Conservation (phyloP, 225 moss, liverwort and hornwort genomes). For the Physcomitrellopsis africana region DNA sequence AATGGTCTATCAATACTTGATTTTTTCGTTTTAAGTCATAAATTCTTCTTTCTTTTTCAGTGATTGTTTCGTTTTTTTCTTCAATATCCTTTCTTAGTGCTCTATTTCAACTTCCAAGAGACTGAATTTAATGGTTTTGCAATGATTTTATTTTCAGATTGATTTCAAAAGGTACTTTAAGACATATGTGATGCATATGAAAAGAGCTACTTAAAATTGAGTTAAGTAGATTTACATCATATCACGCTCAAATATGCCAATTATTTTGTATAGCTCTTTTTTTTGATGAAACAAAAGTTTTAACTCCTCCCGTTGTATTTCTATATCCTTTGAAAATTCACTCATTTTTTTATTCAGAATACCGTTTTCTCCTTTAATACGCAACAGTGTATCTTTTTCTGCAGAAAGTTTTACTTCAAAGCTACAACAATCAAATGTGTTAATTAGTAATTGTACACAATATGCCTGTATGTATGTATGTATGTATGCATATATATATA, state of each 20-base stretch:
- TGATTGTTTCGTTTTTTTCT: constrained; percentile 84
- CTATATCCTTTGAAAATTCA: constrained; percentile 79
- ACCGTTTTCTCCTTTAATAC: constrained; percentile 86
- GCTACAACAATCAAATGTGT: constrained; percentile 21
- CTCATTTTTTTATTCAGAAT: constrained; percentile 78
- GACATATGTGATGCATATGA: no score
- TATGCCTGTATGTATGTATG: no score
- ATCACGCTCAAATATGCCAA: constrained; percentile 74
- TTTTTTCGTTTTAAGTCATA: constrained; percentile 89
- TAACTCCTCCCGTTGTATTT: constrained; percentile 82
- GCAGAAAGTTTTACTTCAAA: constrained; percentile 64
- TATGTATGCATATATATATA: no score
- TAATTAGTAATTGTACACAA: not conserved
- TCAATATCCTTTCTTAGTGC: constrained; percentile 78
- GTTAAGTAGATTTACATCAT: constrained; percentile 50
- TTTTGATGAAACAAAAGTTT: constrained; percentile 75
- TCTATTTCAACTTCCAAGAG: constrained; percentile 20
- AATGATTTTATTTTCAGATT: not conserved
- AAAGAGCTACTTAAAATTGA: no score
- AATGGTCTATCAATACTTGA: constrained; percentile 30
- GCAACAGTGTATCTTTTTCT: constrained; percentile 68
- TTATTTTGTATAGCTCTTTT: constrained; percentile 85
- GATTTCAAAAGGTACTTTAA: not conserved
- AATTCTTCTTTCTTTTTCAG: constrained; percentile 75
- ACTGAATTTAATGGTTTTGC: not conserved